Base-by-base conservation (phyloP, 805 yeast genomes). In the Helenozyma baotianmanensis region DNA sequence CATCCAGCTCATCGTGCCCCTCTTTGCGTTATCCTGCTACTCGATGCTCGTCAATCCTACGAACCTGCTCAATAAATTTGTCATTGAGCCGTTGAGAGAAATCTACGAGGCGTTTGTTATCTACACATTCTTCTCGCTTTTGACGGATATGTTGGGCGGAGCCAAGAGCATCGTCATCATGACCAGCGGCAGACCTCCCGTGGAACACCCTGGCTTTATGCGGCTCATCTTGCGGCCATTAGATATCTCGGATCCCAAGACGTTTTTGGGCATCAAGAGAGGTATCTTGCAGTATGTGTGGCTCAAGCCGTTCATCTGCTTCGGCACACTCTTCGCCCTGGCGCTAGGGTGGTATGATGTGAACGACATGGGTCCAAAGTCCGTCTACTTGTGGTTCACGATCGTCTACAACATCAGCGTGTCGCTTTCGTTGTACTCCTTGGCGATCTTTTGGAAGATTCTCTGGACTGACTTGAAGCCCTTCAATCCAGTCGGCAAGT, bases 91-190 rank as follows among this genome's bases (percentile, higher is more conserved):
- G 0, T 48, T 84, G 0, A 68, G 92, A 27, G 98, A 92, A 54
- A 76, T 90, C 1, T 92, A 92, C 58, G 98, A 92, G 58, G 97
- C 97, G 0, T 86, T 92, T 60, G 96, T 89, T 21, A 84, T 92
- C 21, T 92, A 92, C 58, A 87, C 96, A 2, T 92, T 92, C 55
- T 90, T 85, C 64, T 74, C 90, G 21, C 67, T 88, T 18, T 64
- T 92, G 34, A 87, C 94, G 1, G 75, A 80, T 42, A 74, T 87
- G 64, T 68, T 92, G 8, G 97, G 97, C 0, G 99, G 98, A 12
- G 98, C 94, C 53, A 69, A 95, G 30, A 77, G 77, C 38, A 87
- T 92, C 16, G 80, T 92, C 21, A 75, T 84, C 30, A 62, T 69
- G 39, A 68, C 84, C 14, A 72, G 82, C 29, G 87, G 92, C 3